These are phyloP conservation scores for Sclerotinia glacialis DNA, from an alignment of 2,329 filamentous ascomycete genomes.

Conservation along the genomic window DNA sequence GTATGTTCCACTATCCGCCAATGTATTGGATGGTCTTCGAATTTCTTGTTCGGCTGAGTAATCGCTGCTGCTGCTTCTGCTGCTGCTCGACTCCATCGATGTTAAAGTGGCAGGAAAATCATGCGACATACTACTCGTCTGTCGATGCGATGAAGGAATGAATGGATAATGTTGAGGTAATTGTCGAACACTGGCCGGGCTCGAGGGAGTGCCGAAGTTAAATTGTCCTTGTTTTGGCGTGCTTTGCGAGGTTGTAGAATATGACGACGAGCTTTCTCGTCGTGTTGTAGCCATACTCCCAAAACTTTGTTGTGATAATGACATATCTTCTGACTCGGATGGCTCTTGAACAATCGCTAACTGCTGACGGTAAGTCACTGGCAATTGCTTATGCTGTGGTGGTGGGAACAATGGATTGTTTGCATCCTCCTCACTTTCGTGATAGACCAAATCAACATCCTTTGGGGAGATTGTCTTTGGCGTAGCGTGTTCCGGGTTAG, in stretches of 20 bases:
- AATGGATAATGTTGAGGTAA: constrained; percentile 39
- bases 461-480: constrained; percentile 91
- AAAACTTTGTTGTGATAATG: constrained; percentile 43
- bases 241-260: constrained; percentile 36
- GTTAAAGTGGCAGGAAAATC: constrained; percentile 39
- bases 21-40: constrained; percentile 57
- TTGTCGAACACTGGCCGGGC: constrained; percentile 32
- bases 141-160: constrained; percentile 32
- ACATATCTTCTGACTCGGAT: constrained; percentile 38
- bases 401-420: constrained; percentile 68
- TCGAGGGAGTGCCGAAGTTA: constrained; percentile 47
- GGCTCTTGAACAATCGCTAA: constrained; percentile 34
- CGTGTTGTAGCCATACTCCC: constrained; percentile 44
- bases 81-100: constrained; percentile 43
- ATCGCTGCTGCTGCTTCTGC: constrained; percentile 41
- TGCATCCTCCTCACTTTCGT: constrained; percentile 67
- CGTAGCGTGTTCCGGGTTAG: constrained; percentile 47
- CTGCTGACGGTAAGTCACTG: constrained; percentile 39
- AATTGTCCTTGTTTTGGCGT: constrained; percentile 41
- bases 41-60: constrained; percentile 39
- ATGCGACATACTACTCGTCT: constrained; percentile 32
- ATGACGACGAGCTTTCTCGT: constrained; percentile 41
- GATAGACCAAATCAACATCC: constrained; percentile 83
- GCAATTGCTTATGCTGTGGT: constrained; percentile 44
- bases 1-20: constrained; percentile 82